Percentiles rank a stretch among this genome's conserved stretches.
phyloP scores from a whole-genome alignment of 371 early-diverging fungal species.

The Lichtheimia ramosa region DNA sequence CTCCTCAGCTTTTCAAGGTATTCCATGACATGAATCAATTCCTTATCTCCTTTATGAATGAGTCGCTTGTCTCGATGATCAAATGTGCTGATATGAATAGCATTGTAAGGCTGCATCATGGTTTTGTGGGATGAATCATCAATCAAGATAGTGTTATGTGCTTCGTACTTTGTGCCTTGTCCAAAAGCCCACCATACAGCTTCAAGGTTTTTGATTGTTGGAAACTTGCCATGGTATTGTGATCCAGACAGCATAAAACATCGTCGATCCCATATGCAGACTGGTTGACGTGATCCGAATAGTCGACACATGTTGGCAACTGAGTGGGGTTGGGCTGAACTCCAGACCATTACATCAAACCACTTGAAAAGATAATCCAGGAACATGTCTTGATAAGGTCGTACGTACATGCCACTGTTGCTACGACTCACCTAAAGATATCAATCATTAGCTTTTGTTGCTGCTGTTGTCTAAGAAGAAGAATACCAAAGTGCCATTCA shows the following conservation, averaged over 20 bases:
- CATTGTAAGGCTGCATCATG: conserved; percentile 62
- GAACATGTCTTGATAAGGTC: conserved; percentile 60
- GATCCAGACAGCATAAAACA: conserved; percentile 45
- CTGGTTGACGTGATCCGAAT: conserved; percentile 48
- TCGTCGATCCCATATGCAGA: conserved; percentile 62
- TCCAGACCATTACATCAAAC: conserved; percentile 80
- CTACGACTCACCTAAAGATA: conserved; percentile 1
- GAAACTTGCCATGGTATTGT: conserved; percentile 50
- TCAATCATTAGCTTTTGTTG: not conserved
- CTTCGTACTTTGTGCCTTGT: conserved; percentile 42
- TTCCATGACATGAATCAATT: conserved; percentile 10
- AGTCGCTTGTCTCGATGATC: too few species aligned
- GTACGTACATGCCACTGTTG: conserved; percentile 36
- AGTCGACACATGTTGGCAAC: conserved; percentile 58
- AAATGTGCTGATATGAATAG: conserved; percentile 31
- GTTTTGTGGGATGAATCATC: conserved; percentile 71
- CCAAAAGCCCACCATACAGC: conserved; percentile 45
- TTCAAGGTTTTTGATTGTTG: conserved; percentile 66
- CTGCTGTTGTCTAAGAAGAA: conserved; percentile 14
- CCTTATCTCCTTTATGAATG: conserved; percentile 4
- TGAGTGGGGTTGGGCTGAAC: conserved; percentile 64
- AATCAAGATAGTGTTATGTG: conserved; percentile 66
- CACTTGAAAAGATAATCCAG: conserved; percentile 57
- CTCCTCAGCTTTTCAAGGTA: conserved; percentile 8
- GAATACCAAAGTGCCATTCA: conserved; percentile 73